Base-by-base conservation (phyloP, 208 protist species). In the Crithidia fasciculata region DNA sequence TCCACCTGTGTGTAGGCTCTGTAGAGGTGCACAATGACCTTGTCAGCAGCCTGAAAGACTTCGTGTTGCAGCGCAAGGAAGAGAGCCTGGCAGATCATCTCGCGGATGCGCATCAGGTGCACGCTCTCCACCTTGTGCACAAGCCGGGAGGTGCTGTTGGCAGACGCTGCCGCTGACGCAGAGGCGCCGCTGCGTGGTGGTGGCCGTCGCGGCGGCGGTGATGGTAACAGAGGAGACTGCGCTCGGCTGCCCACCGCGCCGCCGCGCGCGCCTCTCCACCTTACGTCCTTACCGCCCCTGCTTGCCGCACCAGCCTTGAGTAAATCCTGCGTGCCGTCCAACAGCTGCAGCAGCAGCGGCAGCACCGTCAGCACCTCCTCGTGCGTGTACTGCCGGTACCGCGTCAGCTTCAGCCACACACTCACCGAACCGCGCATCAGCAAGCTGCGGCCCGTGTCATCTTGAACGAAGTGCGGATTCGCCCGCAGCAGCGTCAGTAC, bases 61-160 rank as follows among this genome's bases (percentile, higher is more conserved):
- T 72, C 79, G 52, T 81, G 86, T 16, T 84, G 73, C 13, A 91
- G 74, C 0, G 80, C 39, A 18, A 82, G 67, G 19, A 81, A 63
- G 56, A 94, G 75, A 3, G 81, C 80, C 54, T 75, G 69, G 62
- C 86, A 94, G 58, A 91, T 81, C 82, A 91, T 86, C 81, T 90
- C 82, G 55, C 89, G 86, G 18, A 83, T 69, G 28, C 75, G 71
- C 69, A 89, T 84, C 12, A 94, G 73, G 40, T 79, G 74, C 50
- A 89, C 53, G 54, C 76, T 88, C 69, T 81, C 83, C 18, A 84
- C 81, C 5, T 72, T 84, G 19, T 76, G 58, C 62, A 85, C 69
- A 12, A 89, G 77, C 0, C 83, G 85, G 13, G 67, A 52, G 36
- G 54, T 84, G 59, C 8, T 45, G 60, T 28, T 28, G 28, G 1